Conservation (phyloP, 2,329 filamentous ascomycete species). For the Pseudohalonectria lignicola region DNA sequence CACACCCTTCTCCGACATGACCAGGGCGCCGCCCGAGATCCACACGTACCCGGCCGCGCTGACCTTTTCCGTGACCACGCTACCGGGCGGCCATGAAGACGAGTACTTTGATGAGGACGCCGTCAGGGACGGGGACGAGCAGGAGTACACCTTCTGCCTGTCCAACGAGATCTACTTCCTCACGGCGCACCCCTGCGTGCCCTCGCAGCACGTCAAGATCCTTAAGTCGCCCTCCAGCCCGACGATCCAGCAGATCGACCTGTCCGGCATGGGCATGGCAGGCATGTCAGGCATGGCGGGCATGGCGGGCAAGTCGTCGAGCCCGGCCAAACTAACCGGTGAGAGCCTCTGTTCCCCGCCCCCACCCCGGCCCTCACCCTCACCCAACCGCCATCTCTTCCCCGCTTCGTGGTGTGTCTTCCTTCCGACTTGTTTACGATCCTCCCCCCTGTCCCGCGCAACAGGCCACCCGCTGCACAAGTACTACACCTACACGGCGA, state of each 20-base stretch:
- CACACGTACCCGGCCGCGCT: conserved; percentile 27
- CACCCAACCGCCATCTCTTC: no score
- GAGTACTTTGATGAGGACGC: conserved; percentile 7
- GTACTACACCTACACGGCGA: conserved; percentile 46
- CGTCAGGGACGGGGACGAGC: conserved; percentile 25
- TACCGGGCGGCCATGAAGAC: no score
- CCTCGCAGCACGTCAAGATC: conserved; percentile 44
- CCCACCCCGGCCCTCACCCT: no score
- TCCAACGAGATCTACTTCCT: conserved; percentile 52
- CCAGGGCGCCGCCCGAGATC: conserved; percentile 16
- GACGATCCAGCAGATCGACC: conserved; percentile 45
- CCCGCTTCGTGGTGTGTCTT: no score
- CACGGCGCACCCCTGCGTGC: conserved; percentile 53
- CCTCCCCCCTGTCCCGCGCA: no score
- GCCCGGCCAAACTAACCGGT: no score
- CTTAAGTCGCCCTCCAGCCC: conserved; percentile 49
- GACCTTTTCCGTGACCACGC: conserved; percentile 25
- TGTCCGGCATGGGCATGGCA: conserved; percentile 32
- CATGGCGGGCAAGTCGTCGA: conserved; percentile 29
- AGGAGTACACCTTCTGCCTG: conserved; percentile 31
- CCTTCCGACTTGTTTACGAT: no score
- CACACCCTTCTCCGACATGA: conserved; percentile 22
- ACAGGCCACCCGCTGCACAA: conserved; percentile 55
- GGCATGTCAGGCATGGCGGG: no score
- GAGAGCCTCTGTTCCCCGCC: no score